Percentiles rank a stretch among this genome's conserved stretches.
phyloP scores from a whole-genome alignment of 345 rosid species.

The Brassica nigra region DNA sequence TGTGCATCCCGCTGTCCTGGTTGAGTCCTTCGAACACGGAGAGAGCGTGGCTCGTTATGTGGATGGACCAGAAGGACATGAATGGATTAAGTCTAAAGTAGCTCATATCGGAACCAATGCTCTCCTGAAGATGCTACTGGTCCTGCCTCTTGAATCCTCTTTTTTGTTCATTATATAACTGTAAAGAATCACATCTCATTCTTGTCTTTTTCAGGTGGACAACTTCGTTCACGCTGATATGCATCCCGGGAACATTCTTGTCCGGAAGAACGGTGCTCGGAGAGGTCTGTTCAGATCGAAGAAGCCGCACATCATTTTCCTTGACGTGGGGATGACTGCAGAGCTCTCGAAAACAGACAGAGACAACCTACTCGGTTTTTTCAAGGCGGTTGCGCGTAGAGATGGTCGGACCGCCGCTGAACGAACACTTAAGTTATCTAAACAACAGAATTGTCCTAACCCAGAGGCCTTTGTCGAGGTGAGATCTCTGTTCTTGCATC shows the following conservation, averaged over 20 bases:
- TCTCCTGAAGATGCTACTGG: constrained; percentile 98
- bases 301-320: constrained; percentile 96
- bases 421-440: constrained; percentile 73
- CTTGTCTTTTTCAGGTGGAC: constrained; percentile 67
- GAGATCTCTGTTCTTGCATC: constrained; percentile 8
- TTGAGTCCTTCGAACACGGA: constrained; percentile 92
- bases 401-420: constrained; percentile 97
- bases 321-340: constrained; percentile 99
- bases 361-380: constrained; percentile 78
- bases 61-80: constrained; percentile 76
- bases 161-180: neutral
- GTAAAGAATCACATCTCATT: neutral
- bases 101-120: constrained; percentile 99
- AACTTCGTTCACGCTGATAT: constrained; percentile 98
- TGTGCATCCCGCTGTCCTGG: constrained; percentile 96
- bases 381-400: constrained; percentile 88
- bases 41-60: constrained; percentile 84
- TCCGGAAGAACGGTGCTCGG: constrained; percentile 63
- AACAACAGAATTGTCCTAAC: constrained; percentile 84
- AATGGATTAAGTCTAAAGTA: constrained; percentile 65
- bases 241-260: constrained; percentile 99
- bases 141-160: constrained; percentile 30
- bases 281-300: constrained; percentile 71
- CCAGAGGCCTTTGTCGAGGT: constrained; percentile 84
- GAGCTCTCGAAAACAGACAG: constrained; percentile 86